Evolutionary conservation across 2,329 filamentous ascomycete species (phyloP).

Genomic region (Atkinsonella hypoxylon): DNA sequence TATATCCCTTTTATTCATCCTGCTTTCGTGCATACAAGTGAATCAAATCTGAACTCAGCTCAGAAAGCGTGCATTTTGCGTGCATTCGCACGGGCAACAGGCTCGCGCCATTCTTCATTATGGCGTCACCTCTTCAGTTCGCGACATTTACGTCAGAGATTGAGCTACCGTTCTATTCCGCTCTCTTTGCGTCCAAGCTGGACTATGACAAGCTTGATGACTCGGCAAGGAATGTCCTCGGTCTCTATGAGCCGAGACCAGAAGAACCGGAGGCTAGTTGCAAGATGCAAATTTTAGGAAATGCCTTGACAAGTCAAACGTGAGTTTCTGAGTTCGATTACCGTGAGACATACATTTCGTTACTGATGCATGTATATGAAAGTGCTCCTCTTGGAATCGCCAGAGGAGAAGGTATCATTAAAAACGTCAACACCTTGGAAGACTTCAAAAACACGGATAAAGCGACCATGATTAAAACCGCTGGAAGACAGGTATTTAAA

Average conservation of each 20-base stretch:
- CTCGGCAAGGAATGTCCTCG: slow-evolving; percentile 74
- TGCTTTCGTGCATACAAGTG: neutral
- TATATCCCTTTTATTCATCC: neutral
- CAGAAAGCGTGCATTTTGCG: neutral
- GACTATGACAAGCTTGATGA: slow-evolving; percentile 96
- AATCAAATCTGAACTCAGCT: neutral
- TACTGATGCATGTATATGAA: neutral
- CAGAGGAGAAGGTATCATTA: slow-evolving; percentile 85
- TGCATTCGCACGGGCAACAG: neutral
- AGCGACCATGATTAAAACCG: slow-evolving; percentile 60
- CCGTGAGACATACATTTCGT: neutral
- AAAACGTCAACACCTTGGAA: slow-evolving; percentile 92
- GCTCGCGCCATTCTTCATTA: slow-evolving; percentile 22
- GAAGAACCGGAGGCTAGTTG: slow-evolving; percentile 66
- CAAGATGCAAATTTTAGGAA: slow-evolving; percentile 82
- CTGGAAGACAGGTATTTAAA: slow-evolving; percentile 57
- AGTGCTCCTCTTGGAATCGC: slow-evolving; percentile 60
- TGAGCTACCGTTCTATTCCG: slow-evolving; percentile 88
- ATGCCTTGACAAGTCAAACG: slow-evolving; percentile 73
- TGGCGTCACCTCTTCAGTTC: slow-evolving; percentile 50
- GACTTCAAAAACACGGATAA: slow-evolving; percentile 83
- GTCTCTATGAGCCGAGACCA: slow-evolving; percentile 75
- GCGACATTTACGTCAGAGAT: slow-evolving; percentile 89
- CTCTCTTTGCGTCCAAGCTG: slow-evolving; percentile 86
- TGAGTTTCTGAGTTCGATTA: slow-evolving; percentile 33